A percentile compares a stretch with the other conserved stretches of the same genome.
Conservation (phyloP, 805 yeast species). For the Wickerhamomyces hampshirensis region DNA sequence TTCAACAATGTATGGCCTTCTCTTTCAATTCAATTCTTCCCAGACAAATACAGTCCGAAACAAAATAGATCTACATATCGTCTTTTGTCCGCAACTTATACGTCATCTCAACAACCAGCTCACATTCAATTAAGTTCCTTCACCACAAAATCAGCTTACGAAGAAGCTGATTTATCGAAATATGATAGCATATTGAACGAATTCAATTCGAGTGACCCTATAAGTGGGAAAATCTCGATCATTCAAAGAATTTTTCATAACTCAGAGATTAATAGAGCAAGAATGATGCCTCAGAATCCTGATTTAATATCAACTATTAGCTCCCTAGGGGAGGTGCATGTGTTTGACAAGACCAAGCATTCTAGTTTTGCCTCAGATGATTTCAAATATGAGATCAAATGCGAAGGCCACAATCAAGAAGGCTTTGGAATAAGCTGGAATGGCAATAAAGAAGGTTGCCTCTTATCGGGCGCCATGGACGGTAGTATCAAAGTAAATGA, state of each 20-base stretch:
- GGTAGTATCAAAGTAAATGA: conserved; percentile 70
- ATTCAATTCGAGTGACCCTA: conserved; percentile 27
- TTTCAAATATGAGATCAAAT: conserved; percentile 46
- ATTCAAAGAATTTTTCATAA: conserved; percentile 59
- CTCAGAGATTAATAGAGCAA: conserved; percentile 70
- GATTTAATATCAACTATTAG: conserved; percentile 72
- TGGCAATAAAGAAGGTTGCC: conserved; percentile 48
- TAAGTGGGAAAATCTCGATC: conserved; percentile 33
- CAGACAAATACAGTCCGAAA: conserved; percentile 31
- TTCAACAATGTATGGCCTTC: conserved; percentile 68
- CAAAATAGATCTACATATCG: conserved; percentile 31
- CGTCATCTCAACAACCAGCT: conserved; percentile 54
- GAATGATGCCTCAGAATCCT: conserved; percentile 82
- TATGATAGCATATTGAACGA: conserved; percentile 32
- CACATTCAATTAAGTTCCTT: conserved; percentile 35
- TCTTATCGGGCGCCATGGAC: conserved; percentile 58
- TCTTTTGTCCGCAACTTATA: conserved; percentile 57
- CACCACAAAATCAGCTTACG: conserved; percentile 21
- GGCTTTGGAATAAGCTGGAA: conserved; percentile 80
- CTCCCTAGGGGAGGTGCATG: conserved; percentile 55
- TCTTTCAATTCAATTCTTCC: conserved; percentile 64
- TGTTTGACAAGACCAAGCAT: conserved; percentile 85
- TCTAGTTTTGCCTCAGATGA: conserved; percentile 38
- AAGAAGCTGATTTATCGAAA: conserved; percentile 26
- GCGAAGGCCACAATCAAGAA: conserved; percentile 44